A percentile compares a stretch with the other conserved stretches of the same genome.
Evolutionary conservation across 1,284 basidiomycete genomes (phyloP).

Genomic region (Ustilago tritici): DNA sequence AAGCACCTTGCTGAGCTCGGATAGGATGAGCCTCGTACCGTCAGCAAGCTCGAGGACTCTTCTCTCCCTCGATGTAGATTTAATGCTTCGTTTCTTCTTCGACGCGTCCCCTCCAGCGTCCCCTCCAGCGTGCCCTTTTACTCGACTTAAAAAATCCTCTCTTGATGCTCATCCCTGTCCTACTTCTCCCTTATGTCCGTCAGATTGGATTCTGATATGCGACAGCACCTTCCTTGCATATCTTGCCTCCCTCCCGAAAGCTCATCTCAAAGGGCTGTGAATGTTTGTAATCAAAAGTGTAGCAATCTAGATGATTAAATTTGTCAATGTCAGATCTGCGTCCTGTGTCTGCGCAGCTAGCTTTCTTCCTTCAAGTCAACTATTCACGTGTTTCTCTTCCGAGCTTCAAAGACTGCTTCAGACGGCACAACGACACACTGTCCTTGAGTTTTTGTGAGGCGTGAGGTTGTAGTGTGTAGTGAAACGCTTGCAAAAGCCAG

Average conservation of each 20-base stretch:
- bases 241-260: background rate
- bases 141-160: background rate
- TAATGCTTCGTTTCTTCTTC: background rate
- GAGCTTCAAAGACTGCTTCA: background rate
- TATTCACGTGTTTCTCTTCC: background rate
- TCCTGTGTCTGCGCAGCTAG: background rate
- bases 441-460: background rate
- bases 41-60: slow-evolving; percentile 71
- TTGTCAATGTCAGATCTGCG: background rate
- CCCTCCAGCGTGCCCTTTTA: background rate
- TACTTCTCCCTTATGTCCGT: background rate
- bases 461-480: slow-evolving; percentile 5
- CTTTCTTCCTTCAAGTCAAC: background rate
- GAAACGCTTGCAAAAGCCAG: slow-evolving; percentile 13
- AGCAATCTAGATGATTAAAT: background rate
- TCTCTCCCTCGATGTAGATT: background rate
- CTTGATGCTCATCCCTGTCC: background rate
- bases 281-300: background rate
- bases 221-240: background rate
- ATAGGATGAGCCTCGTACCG: slow-evolving; percentile 86
- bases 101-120: background rate
- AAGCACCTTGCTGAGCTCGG: slow-evolving; percentile 88
- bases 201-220: background rate
- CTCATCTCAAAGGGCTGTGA: background rate
- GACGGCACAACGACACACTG: background rate